Base-by-base conservation (phyloP, 2,329 filamentous ascomycete species). In the Aspergillus sp. region DNA sequence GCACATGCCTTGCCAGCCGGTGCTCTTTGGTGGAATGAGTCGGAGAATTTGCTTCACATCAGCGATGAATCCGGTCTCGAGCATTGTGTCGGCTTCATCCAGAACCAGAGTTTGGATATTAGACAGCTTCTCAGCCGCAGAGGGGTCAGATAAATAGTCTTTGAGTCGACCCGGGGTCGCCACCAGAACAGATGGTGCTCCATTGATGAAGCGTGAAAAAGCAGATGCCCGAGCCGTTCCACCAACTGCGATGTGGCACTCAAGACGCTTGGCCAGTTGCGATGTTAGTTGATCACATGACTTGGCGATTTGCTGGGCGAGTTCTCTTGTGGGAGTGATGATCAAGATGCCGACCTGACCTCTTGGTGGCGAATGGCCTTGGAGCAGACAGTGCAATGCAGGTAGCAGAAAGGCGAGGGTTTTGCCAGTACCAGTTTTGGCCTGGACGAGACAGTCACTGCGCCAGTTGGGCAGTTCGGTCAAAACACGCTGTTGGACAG, bases 131-230 rank as follows among this genome's bases (percentile, higher is more conserved):
- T 98, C 86, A 12, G 85, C 83, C 1, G 89, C 88, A 0, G 91
- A 97, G 71, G 96, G 90, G 59, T 95, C 91, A 11, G 58, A 58
- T 59, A 98, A 75, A 66, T 98, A 93, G 67, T 98, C 93, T 55
- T 97, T 71, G 78, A 98, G 95, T 31, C 93, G 82, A 2, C 93
- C 93, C 0, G 93, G 93, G 1, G 93, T 98, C 60, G 90, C 95
- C 7, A 98, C 89, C 27, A 98, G 71, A 38, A 98, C 97, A 63
- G 97, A 97, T 2, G 60, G 60, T 2, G 50, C 39, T 1, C 57
- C 56, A 11, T 56, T 60, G 50, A 61, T 56, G 47, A 64, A 64
- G 11, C 52, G 53, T 6, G 48, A 45, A 31, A 52, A 53, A 12
- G 59, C 91, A 98, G 97, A 51, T 89, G 81, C 3, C 82, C 81